These are phyloP conservation scores for Ophiostoma sp. DNA, from an alignment of 2,329 filamentous ascomycete species.

Conservation along the genomic window DNA sequence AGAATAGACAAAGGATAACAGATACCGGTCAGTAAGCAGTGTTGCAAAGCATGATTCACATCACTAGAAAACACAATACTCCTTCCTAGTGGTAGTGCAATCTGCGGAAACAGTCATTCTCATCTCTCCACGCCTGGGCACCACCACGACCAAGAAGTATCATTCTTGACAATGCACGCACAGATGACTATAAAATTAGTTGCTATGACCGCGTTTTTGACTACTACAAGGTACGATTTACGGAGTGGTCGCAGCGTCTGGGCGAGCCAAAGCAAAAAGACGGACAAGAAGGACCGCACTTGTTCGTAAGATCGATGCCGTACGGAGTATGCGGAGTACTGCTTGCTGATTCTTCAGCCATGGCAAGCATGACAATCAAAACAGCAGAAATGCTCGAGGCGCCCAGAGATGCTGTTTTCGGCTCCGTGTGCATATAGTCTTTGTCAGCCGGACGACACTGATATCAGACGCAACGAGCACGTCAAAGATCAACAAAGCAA, in stretches of 20 bases:
- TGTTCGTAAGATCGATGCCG: not conserved
- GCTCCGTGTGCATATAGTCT: not conserved
- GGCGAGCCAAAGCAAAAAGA: not conserved
- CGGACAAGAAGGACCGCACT: not conserved
- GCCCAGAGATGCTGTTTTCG: not conserved
- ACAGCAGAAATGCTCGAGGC: not conserved
- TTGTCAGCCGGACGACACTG: not conserved
- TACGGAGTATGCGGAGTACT: too few species aligned
- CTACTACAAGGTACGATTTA: conserved; percentile 7
- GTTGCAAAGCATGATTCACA: too few species aligned
- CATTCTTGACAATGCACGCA: conserved; percentile 1
- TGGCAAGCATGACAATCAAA: not conserved
- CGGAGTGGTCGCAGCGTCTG: not conserved
- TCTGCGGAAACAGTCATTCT: not conserved
- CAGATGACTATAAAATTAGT: conserved; percentile 6
- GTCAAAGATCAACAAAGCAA: not conserved
- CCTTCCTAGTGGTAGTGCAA: not conserved
- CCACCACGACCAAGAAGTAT: not conserved
- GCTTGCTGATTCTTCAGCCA: not conserved
- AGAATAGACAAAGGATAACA: too few species aligned
- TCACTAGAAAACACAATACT: not conserved
- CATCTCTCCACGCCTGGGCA: not conserved
- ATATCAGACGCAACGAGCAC: not conserved
- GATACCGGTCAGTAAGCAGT: too few species aligned
- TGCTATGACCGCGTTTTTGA: not conserved